Evolutionary conservation across 2,329 filamentous ascomycete species (phyloP).

Genomic region (Aureobasidium mangrovei): DNA sequence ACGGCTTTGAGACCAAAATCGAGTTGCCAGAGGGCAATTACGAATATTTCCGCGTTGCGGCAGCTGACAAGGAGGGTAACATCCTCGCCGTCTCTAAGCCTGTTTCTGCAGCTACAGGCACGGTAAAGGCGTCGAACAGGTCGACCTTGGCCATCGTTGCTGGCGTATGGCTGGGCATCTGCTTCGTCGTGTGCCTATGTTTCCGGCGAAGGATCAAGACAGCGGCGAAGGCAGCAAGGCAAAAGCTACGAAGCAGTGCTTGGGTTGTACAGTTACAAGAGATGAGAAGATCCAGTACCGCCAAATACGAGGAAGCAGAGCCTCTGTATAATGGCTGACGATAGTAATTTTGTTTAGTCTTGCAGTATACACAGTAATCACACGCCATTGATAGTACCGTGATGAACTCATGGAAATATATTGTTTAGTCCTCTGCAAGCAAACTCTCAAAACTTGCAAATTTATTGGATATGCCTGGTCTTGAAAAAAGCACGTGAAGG

Average conservation of each 20-base stretch:
- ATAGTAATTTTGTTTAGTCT: no score
- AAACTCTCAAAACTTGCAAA: no score
- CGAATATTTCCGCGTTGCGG: slow-evolving; percentile 16
- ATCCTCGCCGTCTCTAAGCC: slow-evolving; percentile 12
- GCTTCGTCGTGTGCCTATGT: not conserved
- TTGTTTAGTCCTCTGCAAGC: no score
- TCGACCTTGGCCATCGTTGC: not conserved
- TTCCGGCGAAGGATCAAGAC: not conserved
- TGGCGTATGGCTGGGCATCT: not conserved
- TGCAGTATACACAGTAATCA: no score
- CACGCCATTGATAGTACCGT: no score
- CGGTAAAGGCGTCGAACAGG: not conserved
- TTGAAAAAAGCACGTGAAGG: no score
- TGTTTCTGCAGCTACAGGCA: not conserved
- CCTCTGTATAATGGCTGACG: not conserved
- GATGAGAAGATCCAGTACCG: not conserved
- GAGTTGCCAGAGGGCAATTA: slow-evolving; percentile 7
- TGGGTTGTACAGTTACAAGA: not conserved
- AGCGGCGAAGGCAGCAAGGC: not conserved
- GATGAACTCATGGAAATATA: no score
- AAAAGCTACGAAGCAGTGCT: not conserved
- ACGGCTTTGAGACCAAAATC: slow-evolving; percentile 18
- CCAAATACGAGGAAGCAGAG: not conserved
- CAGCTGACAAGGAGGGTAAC: slow-evolving; percentile 18
- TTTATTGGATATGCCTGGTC: no score